Base-by-base conservation (phyloP, 2,329 filamentous ascomycete species). In the Intubia oerlemansii region DNA sequence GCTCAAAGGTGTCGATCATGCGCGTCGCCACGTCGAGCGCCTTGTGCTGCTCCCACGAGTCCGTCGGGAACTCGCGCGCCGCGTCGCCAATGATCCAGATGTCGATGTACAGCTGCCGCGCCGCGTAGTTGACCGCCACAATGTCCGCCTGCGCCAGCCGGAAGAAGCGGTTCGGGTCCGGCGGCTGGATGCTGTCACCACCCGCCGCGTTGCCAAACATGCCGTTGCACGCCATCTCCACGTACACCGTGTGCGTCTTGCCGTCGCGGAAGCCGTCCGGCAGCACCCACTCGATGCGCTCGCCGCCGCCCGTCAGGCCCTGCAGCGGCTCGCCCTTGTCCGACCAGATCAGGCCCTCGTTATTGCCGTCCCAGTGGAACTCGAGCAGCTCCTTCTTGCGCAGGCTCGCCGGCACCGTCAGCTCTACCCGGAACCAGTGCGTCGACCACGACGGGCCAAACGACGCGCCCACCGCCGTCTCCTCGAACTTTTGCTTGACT, bases 401-500 rank as follows among this genome's bases (percentile, higher is more conserved):
- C 42, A 93, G 64, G 10, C 79, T 56, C 31, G 66, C 46, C 7
- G 88, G 85, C 10, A 95, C 63, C 5, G 66, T 79, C 36, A 98
- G 54, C 32, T 73, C 57, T 32, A 93, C 66, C 41, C 72, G 79
- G 63, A 98, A 91, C 88, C 88, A 98, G 50, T 95, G 88, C 7
- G 88, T 98, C 2, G 82, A 77, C 88, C 88, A 98, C 20, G 82
- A 88, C 2, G 88, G 88, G 1, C 88, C 88, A 41, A 95, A 95
- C 6, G 59, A 68, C 33, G 75, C 62, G 34, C 85, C 84, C 31
- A 82, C 69, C 12, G 65, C 56, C 7, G 84, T 77, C 27, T 72
- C 62, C 29, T 62, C 65, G 55, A 85, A 98, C 6, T 72, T 55
- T 39, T 90, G 71, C 27, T 56, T 57, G n/a, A 61, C 56, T 5